These are phyloP conservation scores for Nicotiana otophora DNA, from an alignment of 257 asterid genomes.

Conservation along the genomic window DNA sequence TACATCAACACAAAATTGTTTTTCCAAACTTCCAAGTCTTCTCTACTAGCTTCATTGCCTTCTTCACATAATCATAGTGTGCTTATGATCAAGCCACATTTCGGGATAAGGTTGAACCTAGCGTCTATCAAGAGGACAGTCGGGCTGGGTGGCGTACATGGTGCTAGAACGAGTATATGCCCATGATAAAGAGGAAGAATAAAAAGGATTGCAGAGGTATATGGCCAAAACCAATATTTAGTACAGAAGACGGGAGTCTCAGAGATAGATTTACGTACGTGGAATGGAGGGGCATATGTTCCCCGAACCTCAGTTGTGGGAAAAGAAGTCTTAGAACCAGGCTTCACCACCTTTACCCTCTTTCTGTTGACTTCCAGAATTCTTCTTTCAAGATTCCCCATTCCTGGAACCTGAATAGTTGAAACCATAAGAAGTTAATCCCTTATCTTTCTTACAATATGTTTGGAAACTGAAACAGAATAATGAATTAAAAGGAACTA, in stretches of 20 bases:
- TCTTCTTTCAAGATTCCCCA: constrained; percentile 81
- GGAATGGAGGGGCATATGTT: constrained; percentile 88
- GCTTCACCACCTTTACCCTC: constrained; percentile 83
- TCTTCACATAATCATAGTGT: neutral
- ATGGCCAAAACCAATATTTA: neutral
- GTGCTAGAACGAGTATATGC: neutral
- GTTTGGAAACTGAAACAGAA: constrained; percentile 2
- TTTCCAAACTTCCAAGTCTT: neutral
- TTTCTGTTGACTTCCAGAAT: constrained; percentile 79
- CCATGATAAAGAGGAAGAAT: neutral
- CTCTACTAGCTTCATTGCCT: neutral
- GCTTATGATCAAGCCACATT: neutral
- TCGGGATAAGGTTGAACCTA: neutral
- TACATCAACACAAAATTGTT: neutral
- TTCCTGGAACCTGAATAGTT: constrained; percentile 63
- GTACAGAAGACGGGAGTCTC: neutral
- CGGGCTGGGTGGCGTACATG: neutral
- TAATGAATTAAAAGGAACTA: constrained; percentile 5
- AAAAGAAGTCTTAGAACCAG: constrained; percentile 92
- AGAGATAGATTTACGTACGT: constrained; percentile 38
- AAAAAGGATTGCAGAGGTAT: neutral
- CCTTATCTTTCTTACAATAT: neutral
- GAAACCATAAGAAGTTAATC: neutral
- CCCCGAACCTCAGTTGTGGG: constrained; percentile 92
- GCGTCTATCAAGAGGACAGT: neutral